Base-by-base conservation (phyloP, 1,284 basidiomycete genomes). In the Pascua guehoae region DNA sequence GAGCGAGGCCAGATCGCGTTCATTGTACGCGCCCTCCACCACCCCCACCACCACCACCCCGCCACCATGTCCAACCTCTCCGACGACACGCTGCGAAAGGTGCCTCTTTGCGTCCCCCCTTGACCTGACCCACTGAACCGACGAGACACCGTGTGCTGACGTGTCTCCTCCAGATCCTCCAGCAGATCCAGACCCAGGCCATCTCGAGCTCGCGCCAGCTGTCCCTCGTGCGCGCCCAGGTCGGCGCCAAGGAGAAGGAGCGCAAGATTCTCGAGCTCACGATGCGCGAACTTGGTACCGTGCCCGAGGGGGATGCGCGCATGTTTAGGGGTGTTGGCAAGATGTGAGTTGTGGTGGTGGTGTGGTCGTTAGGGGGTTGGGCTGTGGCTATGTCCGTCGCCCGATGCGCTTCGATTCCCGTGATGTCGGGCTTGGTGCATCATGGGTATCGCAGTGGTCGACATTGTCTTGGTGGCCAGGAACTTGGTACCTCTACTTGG, bases 301-400 rank as follows among this genome's bases (percentile, higher is more conserved):
- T 79, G 32, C 75, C 75, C 1, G 51, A 58, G 17, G 61, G 53
- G 44, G 84, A 83, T 18, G 85, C 88, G 8, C 89, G 86, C 67
- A 78, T 93, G 67, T 94, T 91, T 79, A 89, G 88, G 67, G 91
- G 91, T 47, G 88, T 94, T 50, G 91, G 91, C 44, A 94, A 94
- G 78, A 92, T 92, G 91, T 92, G 63, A 63, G 85, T 78, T 32
- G 24, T 32, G 24, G 24, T 32, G 24, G 24, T 32, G 24, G 24
- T 32, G 24, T 32, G 24, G 24, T 4, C 24, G n/a, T n/a, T n/a
- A n/a, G n/a, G n/a, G n/a, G n/a, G n/a, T n/a, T n/a, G n/a, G 24
- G 24, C 24, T 32, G 24, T 7, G 24, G 24, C 7, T 32, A 7
- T 3, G 24, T 32, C 24, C 7, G 24, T 32, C 24, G 24, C 24